Base-by-base conservation (phyloP, 805 yeast species). In the Metschnikowia sp. region DNA sequence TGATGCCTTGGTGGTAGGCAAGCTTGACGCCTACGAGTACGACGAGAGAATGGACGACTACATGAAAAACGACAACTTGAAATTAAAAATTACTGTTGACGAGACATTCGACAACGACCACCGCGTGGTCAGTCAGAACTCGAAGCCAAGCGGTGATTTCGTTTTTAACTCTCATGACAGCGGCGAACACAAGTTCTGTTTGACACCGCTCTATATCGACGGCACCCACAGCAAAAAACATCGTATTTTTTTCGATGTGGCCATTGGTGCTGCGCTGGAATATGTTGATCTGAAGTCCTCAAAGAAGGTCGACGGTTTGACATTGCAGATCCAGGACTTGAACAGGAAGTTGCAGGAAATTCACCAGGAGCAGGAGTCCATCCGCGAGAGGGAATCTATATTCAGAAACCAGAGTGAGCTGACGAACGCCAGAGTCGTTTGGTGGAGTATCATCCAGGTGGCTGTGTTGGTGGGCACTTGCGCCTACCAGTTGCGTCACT, bases 161-260 rank as follows among this genome's bases (percentile, higher is more conserved):
- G 77, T 90, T 30, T 90, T 88, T 72, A 84, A 91, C 10, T 86
- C 97, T 1, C 69, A 82, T 39, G 96, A 86, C 45, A 72, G 84
- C 10, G 97, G 97, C 34, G 95, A 87, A 63, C 97, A 90, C 73
- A 76, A 77, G 58, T 76, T 91, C 58, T 90, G 97, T 69, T 70
- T 90, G 56, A 69, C 68, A 19, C 81, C 82, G 28, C 56, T 65
- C 15, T 65, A 82, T 82, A 36, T 82, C 82, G 88, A 86, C 45
- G 86, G 90, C 83, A 75, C 86, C 59, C 74, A 79, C 49, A 78
- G 79, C 59, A 72, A 75, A 51, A 69, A 68, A 49, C 84, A 88
- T 57, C 79, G 94, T 64, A 76, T 92, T 41, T 81, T 81, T 62
- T 74, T 90, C 45, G 96, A 88, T 63, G 71, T 88, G 49, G 86